Base-by-base conservation (phyloP, 371 early-diverging fungal species). In the Mucor irregularis region DNA sequence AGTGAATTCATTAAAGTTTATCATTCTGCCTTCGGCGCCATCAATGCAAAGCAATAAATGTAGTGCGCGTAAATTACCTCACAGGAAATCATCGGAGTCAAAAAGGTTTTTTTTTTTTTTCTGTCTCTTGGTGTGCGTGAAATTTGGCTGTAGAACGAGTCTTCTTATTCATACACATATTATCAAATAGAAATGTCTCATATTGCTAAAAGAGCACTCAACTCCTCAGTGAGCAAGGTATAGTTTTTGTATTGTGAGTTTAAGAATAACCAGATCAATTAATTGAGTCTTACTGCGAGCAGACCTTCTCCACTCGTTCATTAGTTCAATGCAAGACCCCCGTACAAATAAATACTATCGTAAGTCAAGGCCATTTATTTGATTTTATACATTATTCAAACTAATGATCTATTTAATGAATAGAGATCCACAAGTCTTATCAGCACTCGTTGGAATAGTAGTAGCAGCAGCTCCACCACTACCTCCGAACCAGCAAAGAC, bases 251-350 rank as follows among this genome's bases (percentile, higher is more conserved):
- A n/a, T n/a, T n/a, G n/a, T n/a, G n/a, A n/a, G n/a, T n/a, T n/a
- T n/a, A n/a, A n/a, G n/a, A n/a, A n/a, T n/a, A n/a, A 1, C 10
- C 13, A 14, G n/a, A 35, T n/a, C 35, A 17, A 39, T n/a, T 39
- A 39, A 35, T 51, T 10, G n/a, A n/a, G n/a, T n/a, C n/a, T n/a
- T n/a, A n/a, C n/a, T n/a, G n/a, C n/a, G n/a, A n/a, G n/a, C 38
- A 53, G 53, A 22, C 43, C 22, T 53, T 28, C 44, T 43, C 53
- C 14, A 17, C 24, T 25, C 33, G 24, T 33, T 17, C 53, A n/a
- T 53, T 53, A 42, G 16, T 44, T 25, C 44, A 43, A 34, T 51
- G 30, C 39, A 53, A 53, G 53, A 21, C 43, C 53, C 53, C 53
- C 33, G 53, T 17, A n/a, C 53, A 53, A 43, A 29, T 31, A 30